Evolutionary conservation across 1,284 basidiomycete species (phyloP).

Genomic region (Pyrrhoderma noxium): DNA sequence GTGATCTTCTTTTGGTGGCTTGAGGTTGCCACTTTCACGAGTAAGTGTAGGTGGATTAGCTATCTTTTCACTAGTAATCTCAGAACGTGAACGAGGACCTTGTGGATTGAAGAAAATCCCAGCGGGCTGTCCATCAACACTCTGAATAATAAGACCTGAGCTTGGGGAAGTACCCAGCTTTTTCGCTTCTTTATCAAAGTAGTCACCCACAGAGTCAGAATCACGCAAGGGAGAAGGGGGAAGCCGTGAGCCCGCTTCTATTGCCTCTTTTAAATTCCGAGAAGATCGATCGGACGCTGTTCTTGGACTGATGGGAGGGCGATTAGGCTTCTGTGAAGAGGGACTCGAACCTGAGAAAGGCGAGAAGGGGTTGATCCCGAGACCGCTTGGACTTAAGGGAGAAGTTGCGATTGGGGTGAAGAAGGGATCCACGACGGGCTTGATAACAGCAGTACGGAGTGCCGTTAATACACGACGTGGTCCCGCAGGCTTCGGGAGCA

Average conservation of each 20-base stretch:
- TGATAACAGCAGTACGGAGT: slow-evolving; percentile 78
- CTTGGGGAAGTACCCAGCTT: slow-evolving; percentile 73
- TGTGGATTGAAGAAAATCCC: slow-evolving; percentile 94
- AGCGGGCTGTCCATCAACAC: slow-evolving; percentile 85
- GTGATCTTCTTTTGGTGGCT: slow-evolving; percentile 7
- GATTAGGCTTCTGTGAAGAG: slow-evolving; percentile 35
- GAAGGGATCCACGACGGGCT: slow-evolving; percentile 80
- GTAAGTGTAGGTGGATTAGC: slow-evolving; percentile 7
- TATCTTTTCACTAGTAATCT: neutral
- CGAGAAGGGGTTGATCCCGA: slow-evolving; percentile 32
- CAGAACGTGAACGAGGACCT: slow-evolving; percentile 27
- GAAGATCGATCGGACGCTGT: slow-evolving; percentile 52
- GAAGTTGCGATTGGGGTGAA: slow-evolving; percentile 91
- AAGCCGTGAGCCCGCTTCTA: slow-evolving; percentile 34
- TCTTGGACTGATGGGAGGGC: slow-evolving; percentile 43
- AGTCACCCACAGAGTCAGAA: slow-evolving; percentile 69
- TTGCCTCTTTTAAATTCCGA: slow-evolving; percentile 42
- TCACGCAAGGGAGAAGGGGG: slow-evolving; percentile 69
- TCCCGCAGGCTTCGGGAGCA: slow-evolving; percentile 92
- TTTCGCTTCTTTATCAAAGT: slow-evolving; percentile 74
- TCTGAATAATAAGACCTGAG: slow-evolving; percentile 86
- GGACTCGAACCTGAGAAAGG: slow-evolving; percentile 33
- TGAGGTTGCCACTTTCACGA: slow-evolving; percentile 14
- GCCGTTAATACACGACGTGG: slow-evolving; percentile 87
- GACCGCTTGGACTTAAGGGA: slow-evolving; percentile 58